Evolutionary conservation across 1,284 basidiomycete species (phyloP), one percentile per base, ranked within the genome.

Genomic region (Porphyrellus sp.): DNA sequence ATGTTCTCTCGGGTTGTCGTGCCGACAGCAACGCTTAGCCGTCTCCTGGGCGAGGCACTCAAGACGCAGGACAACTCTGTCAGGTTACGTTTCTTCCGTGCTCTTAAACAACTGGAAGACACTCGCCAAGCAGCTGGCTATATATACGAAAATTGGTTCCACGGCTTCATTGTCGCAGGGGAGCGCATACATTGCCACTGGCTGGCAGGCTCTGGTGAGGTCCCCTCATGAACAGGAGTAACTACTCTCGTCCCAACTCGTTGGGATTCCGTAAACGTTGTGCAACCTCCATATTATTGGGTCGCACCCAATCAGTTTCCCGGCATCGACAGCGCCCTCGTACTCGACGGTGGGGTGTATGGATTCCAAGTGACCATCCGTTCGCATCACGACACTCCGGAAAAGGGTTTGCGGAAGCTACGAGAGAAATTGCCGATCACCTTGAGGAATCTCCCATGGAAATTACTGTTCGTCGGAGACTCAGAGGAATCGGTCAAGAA

Each of bases 101-200:
- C 15, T 28, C 15, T 54, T 2, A 13, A 13, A 9, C 16, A 6
- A 9, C 2, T 0, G 7, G 3, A 5, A 1, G 28, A n/a, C 2
- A 58, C 52, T 15, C 30, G 30, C 15, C 12, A 5, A 12, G 30
- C 41, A 1, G 45, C 39, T 5, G 18, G 15, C 0, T 21, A 8
- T 16, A 35, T 57, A 11, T 49, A 34, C 8, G 27, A 47, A 33
- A 25, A 12, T 2, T 57, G 55, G 55, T 39, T 53, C 18, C 31
- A 57, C 25, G 12, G 11, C 12, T 50, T 21, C 23, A 8, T 47
- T 8, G 15, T 13, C 8, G 30, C 31, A 1, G n/a, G 15, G 24
- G 6, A 9, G n/a, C n/a, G n/a, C 21, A 34, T 45, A 25, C 16
- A 33, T 20, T 44, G 43, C 21, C 43, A 44, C 30, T 33, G 30